Conservation (phyloP, 257 asterid genomes). For the Jacaranda mimosifolia region DNA sequence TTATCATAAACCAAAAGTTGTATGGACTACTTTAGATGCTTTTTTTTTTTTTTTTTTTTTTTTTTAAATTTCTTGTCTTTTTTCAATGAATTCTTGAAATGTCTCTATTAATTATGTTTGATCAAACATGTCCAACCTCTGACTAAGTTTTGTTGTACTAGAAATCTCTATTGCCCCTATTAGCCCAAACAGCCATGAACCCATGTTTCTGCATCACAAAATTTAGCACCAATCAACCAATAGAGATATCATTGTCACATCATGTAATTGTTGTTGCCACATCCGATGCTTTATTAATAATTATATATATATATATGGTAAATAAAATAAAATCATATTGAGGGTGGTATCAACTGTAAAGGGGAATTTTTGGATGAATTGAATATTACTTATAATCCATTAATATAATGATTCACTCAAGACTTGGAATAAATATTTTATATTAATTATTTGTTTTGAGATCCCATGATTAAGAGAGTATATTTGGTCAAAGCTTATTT, state of each 20-base stretch:
- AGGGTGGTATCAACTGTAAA: too few species aligned
- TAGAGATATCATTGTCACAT: not conserved
- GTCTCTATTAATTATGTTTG: not conserved
- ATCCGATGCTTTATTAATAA: too few species aligned
- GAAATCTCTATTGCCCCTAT: not conserved
- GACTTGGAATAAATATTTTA: too few species aligned
- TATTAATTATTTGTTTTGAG: too few species aligned
- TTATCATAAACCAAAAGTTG: conserved; percentile 10
- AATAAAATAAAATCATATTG: too few species aligned
- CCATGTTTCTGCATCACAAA: not conserved
- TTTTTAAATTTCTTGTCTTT: conserved; percentile 8
- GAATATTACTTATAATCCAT: too few species aligned
- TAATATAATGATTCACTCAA: too few species aligned
- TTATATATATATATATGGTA: too few species aligned
- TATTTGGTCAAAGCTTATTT: too few species aligned
- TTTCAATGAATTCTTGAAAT: conserved; percentile 7
- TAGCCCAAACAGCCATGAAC: not conserved
- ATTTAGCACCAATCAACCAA: not conserved
- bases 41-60: not conserved
- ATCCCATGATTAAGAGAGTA: too few species aligned
- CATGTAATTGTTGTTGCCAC: not conserved
- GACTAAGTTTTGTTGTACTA: not conserved
- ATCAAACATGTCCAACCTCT: conserved; percentile 23
- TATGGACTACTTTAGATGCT: conserved; percentile 1
- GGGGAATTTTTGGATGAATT: too few species aligned